A percentile compares a stretch with the other conserved stretches of the same genome.
Evolutionary conservation across 495 filamentous ascomycete genomes (phyloP).

Genomic region (Penicillium verhagenii): DNA sequence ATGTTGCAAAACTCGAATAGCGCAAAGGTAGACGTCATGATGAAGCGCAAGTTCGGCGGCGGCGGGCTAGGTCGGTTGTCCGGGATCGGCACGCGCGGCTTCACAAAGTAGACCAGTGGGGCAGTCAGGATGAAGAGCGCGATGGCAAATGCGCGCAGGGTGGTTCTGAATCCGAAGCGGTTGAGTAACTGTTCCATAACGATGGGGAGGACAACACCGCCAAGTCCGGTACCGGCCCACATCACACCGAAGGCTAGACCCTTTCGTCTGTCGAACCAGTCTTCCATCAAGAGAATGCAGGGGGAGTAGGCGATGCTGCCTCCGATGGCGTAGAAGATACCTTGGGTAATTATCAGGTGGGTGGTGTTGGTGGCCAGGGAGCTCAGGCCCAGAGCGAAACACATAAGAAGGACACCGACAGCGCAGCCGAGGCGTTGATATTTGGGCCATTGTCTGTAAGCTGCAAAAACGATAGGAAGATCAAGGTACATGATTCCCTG

Average conservation of each 20-base stretch:
- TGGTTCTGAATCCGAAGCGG: conserved; percentile 50
- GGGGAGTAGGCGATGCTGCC: conserved; percentile 18
- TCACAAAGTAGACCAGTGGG: conserved; percentile 55
- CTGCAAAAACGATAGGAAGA: conserved; percentile 9
- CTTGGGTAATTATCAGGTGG: conserved; percentile 19
- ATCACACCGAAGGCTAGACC: conserved; percentile 17
- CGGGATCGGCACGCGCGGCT: conserved; percentile 7
- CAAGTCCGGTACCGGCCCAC: conserved; percentile 38
- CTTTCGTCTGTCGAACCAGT: conserved; percentile 15
- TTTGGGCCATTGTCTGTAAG: conserved; percentile 6
- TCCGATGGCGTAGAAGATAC: conserved; percentile 13
- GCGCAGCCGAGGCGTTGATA: conserved; percentile 6
- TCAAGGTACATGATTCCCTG: conserved; percentile 15
- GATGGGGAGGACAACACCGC: conserved; percentile 46
- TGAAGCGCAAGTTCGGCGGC: conserved; percentile 39
- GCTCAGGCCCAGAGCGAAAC: conserved; percentile 10
- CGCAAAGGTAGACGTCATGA: conserved; percentile 43
- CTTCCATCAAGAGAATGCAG: conserved; percentile 12
- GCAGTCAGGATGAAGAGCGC: conserved; percentile 41
- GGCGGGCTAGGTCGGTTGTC: neutral
- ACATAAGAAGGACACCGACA: conserved; percentile 11
- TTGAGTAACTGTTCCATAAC: conserved; percentile 47
- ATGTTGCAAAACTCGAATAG: conserved; percentile 53
- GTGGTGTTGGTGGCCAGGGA: conserved; percentile 15
- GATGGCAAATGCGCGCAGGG: conserved; percentile 46